Conservation (phyloP, 805 yeast species). For the Monosporozyma siamensis region DNA sequence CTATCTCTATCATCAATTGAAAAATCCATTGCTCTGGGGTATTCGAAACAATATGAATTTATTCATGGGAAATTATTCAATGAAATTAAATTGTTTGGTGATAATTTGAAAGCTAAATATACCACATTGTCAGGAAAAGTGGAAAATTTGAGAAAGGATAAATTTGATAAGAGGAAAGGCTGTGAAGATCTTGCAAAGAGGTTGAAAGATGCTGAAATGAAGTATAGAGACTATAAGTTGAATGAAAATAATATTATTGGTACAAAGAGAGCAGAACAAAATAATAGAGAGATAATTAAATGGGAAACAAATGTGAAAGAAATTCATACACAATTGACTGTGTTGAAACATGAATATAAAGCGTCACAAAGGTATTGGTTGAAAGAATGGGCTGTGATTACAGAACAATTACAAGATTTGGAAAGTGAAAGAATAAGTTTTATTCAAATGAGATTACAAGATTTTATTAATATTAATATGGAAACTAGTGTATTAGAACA, state of each 20-base stretch:
- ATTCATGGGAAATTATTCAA: slow-evolving; percentile 19
- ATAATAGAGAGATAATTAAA: slow-evolving; percentile 23
- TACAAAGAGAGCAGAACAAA: slow-evolving; percentile 19
- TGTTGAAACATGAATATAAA: slow-evolving; percentile 25
- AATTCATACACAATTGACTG: slow-evolving; percentile 19
- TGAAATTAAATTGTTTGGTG: slow-evolving; percentile 21
- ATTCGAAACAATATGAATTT: slow-evolving; percentile 25
- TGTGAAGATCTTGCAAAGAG: slow-evolving; percentile 22
- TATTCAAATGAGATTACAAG: slow-evolving; percentile 23
- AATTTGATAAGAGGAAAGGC: slow-evolving; percentile 22
- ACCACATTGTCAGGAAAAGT: slow-evolving; percentile 24
- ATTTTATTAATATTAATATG: slow-evolving; percentile 17
- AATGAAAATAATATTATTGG: slow-evolving; percentile 28
- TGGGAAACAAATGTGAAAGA: slow-evolving; percentile 24
- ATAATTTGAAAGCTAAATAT: slow-evolving; percentile 21
- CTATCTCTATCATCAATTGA: slow-evolving; percentile 16
- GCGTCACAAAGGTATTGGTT: slow-evolving; percentile 28
- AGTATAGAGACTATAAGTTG: slow-evolving; percentile 23
- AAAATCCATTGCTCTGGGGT: slow-evolving; percentile 22
- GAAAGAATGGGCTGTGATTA: slow-evolving; percentile 25
- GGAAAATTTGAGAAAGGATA: slow-evolving; percentile 24
- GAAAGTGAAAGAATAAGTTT: slow-evolving; percentile 24
- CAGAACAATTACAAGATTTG: slow-evolving; percentile 24
- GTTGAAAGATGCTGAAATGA: slow-evolving; percentile 18
- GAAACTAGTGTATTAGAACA: slow-evolving; percentile 26